A percentile compares a stretch with the other conserved stretches of the same genome.
phyloP scores from a whole-genome alignment of 768 basidiomycete genomes.

The Polyporus arcularius region DNA sequence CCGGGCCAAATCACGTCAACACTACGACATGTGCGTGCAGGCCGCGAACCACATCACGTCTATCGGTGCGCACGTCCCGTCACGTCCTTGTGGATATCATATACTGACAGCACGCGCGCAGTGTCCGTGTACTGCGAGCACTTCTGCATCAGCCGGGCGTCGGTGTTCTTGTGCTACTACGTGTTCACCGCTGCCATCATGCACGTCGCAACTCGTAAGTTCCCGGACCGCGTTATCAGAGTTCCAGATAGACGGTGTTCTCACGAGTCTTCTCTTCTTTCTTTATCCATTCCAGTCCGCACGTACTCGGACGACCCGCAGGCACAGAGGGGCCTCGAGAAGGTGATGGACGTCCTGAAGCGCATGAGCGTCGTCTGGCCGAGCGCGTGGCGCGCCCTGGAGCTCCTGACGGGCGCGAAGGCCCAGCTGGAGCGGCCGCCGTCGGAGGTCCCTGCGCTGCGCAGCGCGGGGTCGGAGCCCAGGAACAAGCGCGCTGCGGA shows the following conservation, averaged over 20 bases:
- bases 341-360: constrained; percentile 66
- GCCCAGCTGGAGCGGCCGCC: constrained; percentile 29
- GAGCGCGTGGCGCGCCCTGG: constrained; percentile 70
- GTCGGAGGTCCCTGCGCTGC: constrained; percentile 3
- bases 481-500: constrained; percentile 65
- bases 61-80: constrained; percentile 48
- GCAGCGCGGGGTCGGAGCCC: constrained; percentile 25
- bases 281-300: constrained; percentile 45
- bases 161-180: constrained; percentile 78
- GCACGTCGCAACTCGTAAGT: constrained; percentile 68
- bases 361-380: constrained; percentile 77
- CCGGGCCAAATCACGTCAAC: constrained; percentile 56
- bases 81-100: too few species aligned
- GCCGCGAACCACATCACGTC: constrained; percentile 81
- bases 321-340: constrained; percentile 59
- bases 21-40: constrained; percentile 70
- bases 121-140: constrained; percentile 62
- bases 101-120: too few species aligned
- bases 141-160: constrained; percentile 58
- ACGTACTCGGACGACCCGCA: constrained; percentile 70
- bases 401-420: constrained; percentile 69
- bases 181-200: constrained; percentile 79
- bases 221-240: background rate
- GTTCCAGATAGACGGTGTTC: background rate
- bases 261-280: background rate